A percentile compares a stretch with the other conserved stretches of the same genome.
Evolutionary conservation across 345 rosid species (phyloP).

Genomic region (Acer campestre): DNA sequence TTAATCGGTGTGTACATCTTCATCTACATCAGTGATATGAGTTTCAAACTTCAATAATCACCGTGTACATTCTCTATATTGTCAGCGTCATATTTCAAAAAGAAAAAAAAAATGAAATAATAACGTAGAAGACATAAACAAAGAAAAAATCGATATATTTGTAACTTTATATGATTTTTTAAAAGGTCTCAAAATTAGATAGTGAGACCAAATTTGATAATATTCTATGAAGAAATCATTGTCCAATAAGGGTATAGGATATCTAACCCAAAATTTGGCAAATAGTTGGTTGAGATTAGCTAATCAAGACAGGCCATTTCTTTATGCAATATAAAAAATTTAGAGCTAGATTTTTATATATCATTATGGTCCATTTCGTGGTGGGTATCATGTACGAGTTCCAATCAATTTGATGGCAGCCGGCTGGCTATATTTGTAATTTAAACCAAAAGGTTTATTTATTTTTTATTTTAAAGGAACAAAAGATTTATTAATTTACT

Average conservation of each 20-base stretch:
- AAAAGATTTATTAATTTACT: too few species aligned
- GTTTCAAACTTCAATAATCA: too few species aligned
- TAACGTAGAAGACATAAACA: too few species aligned
- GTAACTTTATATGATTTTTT: neutral
- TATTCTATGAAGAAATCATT: neutral
- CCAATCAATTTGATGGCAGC: conserved; percentile 19
- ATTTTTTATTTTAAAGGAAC: too few species aligned
- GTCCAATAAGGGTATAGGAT: neutral
- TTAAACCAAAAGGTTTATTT: neutral
- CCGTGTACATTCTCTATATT: too few species aligned
- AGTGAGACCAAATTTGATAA: too few species aligned
- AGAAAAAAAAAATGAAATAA: too few species aligned
- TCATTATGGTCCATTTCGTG: neutral
- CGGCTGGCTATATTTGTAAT: conserved; percentile 9
- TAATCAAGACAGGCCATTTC: conserved; percentile 20
- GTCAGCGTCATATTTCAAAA: too few species aligned
- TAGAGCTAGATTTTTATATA: neutral
- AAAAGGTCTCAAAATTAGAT: too few species aligned
- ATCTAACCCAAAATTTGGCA: neutral
- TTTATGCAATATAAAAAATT: conserved; percentile 3
- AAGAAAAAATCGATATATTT: neutral
- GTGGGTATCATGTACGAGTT: conserved; percentile 22
- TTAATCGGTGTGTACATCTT: too few species aligned
- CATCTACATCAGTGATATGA: too few species aligned
- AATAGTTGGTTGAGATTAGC: conserved; percentile 23